Conservation (phyloP, 805 yeast genomes). For the Deakozyma indianensis region DNA sequence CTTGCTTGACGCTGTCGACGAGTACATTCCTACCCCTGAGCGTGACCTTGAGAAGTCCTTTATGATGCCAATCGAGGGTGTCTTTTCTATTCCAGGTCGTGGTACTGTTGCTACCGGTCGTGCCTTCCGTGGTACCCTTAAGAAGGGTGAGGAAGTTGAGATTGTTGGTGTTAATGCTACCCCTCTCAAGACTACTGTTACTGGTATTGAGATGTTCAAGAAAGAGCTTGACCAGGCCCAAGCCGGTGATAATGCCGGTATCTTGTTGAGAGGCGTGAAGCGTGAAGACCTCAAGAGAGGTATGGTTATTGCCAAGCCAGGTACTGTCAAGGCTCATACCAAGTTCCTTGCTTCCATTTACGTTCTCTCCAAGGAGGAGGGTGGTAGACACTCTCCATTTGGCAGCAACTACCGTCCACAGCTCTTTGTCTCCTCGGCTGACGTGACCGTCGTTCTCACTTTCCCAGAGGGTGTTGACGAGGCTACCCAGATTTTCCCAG, state of each 20-base stretch:
- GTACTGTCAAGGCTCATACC: slow-evolving; percentile 81
- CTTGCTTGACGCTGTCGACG: slow-evolving; percentile 85
- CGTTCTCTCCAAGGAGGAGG: slow-evolving; percentile 90
- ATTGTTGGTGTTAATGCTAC: slow-evolving; percentile 82
- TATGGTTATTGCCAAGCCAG: slow-evolving; percentile 92
- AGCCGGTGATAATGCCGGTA: slow-evolving; percentile 99
- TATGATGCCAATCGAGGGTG: slow-evolving; percentile 94
- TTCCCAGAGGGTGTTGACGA: slow-evolving; percentile 83
- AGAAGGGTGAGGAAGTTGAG: slow-evolving; percentile 98
- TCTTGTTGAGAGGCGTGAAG: slow-evolving; percentile 93
- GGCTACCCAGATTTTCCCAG: slow-evolving; percentile 88
- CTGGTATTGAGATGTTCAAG: slow-evolving; percentile 99
- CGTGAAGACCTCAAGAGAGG: slow-evolving; percentile 96
- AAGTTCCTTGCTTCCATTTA: slow-evolving; percentile 89
- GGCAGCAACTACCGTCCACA: slow-evolving; percentile 97
- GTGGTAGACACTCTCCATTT: slow-evolving; percentile 98
- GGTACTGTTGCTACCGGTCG: slow-evolving; percentile 99
- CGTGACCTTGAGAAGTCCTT: slow-evolving; percentile 95
- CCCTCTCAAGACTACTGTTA: slow-evolving; percentile 85
- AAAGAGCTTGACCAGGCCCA: slow-evolving; percentile 94
- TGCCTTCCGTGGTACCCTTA: slow-evolving; percentile 94
- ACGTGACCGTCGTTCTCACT: slow-evolving; percentile 76
- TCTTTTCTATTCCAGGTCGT: slow-evolving; percentile 97
- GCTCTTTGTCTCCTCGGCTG: slow-evolving; percentile 90
- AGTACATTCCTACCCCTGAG: slow-evolving; percentile 86